These are phyloP conservation scores for Monosporozyma unispora DNA, from an alignment of 805 yeast species.

Conservation along the genomic window DNA sequence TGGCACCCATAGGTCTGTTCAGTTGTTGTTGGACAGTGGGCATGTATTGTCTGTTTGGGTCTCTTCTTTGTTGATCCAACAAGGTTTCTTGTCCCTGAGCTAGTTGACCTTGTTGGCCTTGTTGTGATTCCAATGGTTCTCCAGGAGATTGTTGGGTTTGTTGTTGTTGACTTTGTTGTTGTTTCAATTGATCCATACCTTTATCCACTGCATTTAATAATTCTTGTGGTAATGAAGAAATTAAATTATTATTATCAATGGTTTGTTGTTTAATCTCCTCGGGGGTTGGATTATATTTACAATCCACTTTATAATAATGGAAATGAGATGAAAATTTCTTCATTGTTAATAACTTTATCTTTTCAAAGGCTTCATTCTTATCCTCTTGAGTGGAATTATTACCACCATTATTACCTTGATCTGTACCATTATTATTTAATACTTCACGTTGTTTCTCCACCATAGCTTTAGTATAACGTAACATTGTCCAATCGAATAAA, in stretches of 20 bases:
- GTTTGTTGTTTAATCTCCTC: slow-evolving; percentile 29
- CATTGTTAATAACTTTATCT: slow-evolving; percentile 27
- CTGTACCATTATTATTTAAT: slow-evolving; percentile 1
- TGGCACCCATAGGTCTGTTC: slow-evolving; percentile 5
- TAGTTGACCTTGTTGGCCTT: slow-evolving; percentile 5
- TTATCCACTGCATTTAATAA: slow-evolving; percentile 23
- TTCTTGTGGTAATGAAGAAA: slow-evolving; percentile 22
- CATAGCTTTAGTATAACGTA: slow-evolving; percentile 31
- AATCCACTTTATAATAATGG: slow-evolving; percentile 27
- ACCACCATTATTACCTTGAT: not conserved
- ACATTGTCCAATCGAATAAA: slow-evolving; percentile 92
- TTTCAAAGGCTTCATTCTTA: slow-evolving; percentile 24
- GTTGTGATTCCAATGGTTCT: not conserved
- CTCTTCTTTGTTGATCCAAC: slow-evolving; percentile 13
- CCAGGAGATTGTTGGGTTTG: not conserved
- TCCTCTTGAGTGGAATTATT: slow-evolving; percentile 1
- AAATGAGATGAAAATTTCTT: slow-evolving; percentile 29
- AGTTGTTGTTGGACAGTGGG: slow-evolving; percentile 14
- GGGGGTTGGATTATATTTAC: slow-evolving; percentile 26
- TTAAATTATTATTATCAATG: slow-evolving; percentile 19
- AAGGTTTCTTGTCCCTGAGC: slow-evolving; percentile 7
- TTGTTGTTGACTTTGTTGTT: slow-evolving; percentile 13
- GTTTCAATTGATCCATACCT: slow-evolving; percentile 23
- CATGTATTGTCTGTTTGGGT: slow-evolving; percentile 3
- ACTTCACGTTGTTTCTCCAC: slow-evolving; percentile 23